Percentiles rank a stretch among this genome's conserved stretches.
phyloP scores from a whole-genome alignment of 2,329 filamentous ascomycete genomes.

The Neonectria sp. region DNA sequence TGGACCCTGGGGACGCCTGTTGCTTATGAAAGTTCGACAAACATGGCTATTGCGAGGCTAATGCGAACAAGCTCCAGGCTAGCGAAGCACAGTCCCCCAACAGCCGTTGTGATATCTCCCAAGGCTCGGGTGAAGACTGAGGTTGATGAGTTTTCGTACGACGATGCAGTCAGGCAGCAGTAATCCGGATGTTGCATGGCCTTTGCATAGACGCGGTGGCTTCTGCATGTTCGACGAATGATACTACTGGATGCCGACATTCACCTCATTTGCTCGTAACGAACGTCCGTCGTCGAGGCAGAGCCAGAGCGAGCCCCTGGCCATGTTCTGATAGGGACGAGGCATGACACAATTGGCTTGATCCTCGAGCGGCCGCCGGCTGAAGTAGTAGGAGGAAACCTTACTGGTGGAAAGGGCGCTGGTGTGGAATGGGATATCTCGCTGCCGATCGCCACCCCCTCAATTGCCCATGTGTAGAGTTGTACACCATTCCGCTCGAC shows the following conservation, averaged over 20 bases:
- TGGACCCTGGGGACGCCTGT: slow-evolving; percentile 10
- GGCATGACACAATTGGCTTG: slow-evolving; percentile 23
- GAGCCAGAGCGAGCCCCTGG: slow-evolving; percentile 2
- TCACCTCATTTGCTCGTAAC: slow-evolving; percentile 2
- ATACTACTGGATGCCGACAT: slow-evolving; percentile 12
- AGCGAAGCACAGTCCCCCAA: background rate
- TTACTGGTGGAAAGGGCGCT: slow-evolving; percentile 23
- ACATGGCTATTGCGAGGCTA: background rate
- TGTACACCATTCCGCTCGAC: slow-evolving; percentile 7
- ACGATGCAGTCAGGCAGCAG: background rate
- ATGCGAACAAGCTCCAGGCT: slow-evolving; percentile 4
- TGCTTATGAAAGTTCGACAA: background rate
- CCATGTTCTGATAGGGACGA: slow-evolving; percentile 19
- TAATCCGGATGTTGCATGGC: slow-evolving; percentile 17
- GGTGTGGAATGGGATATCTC: slow-evolving; percentile 8
- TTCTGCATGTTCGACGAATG: slow-evolving; percentile 2
- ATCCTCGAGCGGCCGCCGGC: slow-evolving; percentile 24
- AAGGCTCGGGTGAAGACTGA: background rate
- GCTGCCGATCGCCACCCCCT: slow-evolving; percentile 21
- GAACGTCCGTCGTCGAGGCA: background rate
- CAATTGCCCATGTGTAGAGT: slow-evolving; percentile 20
- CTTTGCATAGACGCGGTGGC: slow-evolving; percentile 6
- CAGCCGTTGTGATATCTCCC: background rate
- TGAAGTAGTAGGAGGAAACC: slow-evolving; percentile 14
- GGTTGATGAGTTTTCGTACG: slow-evolving; percentile 1